Conservation (phyloP, 2,329 filamentous ascomycete genomes). For the Cladosporium halotolerans region DNA sequence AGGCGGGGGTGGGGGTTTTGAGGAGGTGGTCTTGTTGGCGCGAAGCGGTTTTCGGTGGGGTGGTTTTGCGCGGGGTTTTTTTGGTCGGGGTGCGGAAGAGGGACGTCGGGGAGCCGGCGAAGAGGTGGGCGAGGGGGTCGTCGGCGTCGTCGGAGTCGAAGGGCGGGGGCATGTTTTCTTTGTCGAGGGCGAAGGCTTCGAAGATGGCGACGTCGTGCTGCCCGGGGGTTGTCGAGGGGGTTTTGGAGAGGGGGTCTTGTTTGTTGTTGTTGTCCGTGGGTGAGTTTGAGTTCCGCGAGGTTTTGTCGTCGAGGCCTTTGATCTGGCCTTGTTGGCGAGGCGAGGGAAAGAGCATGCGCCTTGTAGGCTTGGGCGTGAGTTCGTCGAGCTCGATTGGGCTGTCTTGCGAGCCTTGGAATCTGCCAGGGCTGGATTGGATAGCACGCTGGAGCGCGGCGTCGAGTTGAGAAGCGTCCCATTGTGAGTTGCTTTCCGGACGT, state of each 20-base stretch:
- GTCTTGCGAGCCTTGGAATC: conserved; percentile 42
- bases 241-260: neutral
- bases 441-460: conserved; percentile 44
- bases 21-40: conserved; percentile 34
- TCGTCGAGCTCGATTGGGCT: conserved; percentile 46
- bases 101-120: conserved; percentile 55
- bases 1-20: conserved; percentile 41
- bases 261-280: neutral
- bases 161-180: conserved; percentile 50
- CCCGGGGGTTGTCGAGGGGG: conserved; percentile 7
- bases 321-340: conserved; percentile 59
- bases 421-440: conserved; percentile 56
- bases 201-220: conserved; percentile 23
- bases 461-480: conserved; percentile 25
- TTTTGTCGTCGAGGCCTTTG: conserved; percentile 54
- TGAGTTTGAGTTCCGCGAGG: conserved; percentile 32
- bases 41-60: conserved; percentile 46
- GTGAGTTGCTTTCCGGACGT: conserved; percentile 23
- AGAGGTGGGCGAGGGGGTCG: conserved; percentile 53
- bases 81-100: conserved; percentile 46
- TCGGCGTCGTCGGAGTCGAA: conserved; percentile 38
- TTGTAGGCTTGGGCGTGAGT: conserved; percentile 56
- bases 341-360: conserved; percentile 70
- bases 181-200: conserved; percentile 43
- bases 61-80: conserved; percentile 53